These are phyloP conservation scores for Furcasterigmium furcatum DNA, from an alignment of 2,329 filamentous ascomycete species.

Conservation along the genomic window DNA sequence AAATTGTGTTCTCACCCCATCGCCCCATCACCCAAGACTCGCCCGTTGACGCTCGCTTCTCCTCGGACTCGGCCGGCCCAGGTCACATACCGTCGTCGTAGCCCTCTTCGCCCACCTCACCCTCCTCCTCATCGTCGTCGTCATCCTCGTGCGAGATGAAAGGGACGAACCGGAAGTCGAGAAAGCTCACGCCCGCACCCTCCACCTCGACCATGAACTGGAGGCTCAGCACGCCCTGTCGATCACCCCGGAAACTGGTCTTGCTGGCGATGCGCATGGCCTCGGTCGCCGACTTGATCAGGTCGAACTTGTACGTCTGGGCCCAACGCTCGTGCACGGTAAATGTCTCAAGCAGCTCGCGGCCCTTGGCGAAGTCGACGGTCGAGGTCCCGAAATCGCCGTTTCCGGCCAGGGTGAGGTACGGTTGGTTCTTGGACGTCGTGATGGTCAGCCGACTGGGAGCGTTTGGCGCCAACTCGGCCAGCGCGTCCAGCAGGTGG, in stretches of 20 bases:
- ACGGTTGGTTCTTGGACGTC: constrained; percentile 61
- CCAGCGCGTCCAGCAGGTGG: constrained; percentile 68
- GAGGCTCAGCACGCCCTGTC: constrained; percentile 85
- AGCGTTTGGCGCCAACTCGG: constrained; percentile 67
- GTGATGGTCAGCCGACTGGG: constrained; percentile 70
- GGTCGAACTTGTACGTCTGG: constrained; percentile 81
- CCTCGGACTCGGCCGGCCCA: no score
- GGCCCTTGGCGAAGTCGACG: constrained; percentile 63
- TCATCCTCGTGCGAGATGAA: constrained; percentile 60
- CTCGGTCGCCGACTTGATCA: constrained; percentile 79
- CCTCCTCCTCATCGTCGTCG: constrained; percentile 36
- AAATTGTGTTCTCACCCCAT: no score
- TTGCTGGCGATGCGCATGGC: constrained; percentile 95
- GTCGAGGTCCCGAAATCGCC: constrained; percentile 58
- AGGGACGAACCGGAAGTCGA: constrained; percentile 82
- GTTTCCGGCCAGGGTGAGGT: constrained; percentile 69
- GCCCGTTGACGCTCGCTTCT: no score
- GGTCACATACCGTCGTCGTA: no score
- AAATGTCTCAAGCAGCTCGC: constrained; percentile 72
- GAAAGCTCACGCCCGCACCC: constrained; percentile 64
- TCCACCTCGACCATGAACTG: constrained; percentile 96
- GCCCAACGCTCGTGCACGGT: constrained; percentile 56
- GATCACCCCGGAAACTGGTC: constrained; percentile 84
- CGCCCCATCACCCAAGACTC: no score
- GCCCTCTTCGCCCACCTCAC: constrained; percentile 22